phyloP scores from a whole-genome alignment of 2,329 filamentous ascomycete species.

The Penicillium sp. region DNA sequence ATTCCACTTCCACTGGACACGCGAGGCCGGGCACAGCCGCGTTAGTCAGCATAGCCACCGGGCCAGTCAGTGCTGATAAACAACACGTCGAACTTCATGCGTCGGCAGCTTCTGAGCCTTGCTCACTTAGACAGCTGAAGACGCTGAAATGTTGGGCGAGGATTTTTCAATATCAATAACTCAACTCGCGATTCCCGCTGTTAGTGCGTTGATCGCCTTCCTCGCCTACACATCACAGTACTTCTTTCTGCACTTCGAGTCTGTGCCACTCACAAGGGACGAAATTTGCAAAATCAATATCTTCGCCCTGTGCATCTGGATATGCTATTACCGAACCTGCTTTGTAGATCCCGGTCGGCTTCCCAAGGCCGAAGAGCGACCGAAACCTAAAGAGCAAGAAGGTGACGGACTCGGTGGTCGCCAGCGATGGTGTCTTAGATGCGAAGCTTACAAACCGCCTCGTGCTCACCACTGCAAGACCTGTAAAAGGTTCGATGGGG shows the following conservation, averaged over 20 bases:
- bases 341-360: constrained; percentile 51
- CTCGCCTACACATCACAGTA: constrained; percentile 54
- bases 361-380: constrained; percentile 36
- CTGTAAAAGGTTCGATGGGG: constrained; percentile 46
- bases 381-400: constrained; percentile 15
- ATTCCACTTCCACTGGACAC: too few relatives aligned
- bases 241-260: constrained; percentile 49
- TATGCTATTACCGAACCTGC: constrained; percentile 53
- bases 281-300: constrained; percentile 50
- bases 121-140: not conserved
- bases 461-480: constrained; percentile 58
- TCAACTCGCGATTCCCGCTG: constrained; percentile 46
- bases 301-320: constrained; percentile 47
- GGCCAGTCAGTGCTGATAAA: constrained; percentile 4
- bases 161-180: constrained; percentile 29
- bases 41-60: constrained; percentile 14
- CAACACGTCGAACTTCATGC: constrained; percentile 11
- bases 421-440: constrained; percentile 53
- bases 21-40: not conserved
- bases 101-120: not conserved
- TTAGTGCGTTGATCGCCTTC: constrained; percentile 49
- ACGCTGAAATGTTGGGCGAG: constrained; percentile 15
- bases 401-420: constrained; percentile 21
- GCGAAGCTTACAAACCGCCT: constrained; percentile 53
- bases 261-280: constrained; percentile 42